Evolutionary conservation across 805 yeast species (phyloP), one percentile per base, ranked within the genome.

Genomic region (Lachancea fermentati): DNA sequence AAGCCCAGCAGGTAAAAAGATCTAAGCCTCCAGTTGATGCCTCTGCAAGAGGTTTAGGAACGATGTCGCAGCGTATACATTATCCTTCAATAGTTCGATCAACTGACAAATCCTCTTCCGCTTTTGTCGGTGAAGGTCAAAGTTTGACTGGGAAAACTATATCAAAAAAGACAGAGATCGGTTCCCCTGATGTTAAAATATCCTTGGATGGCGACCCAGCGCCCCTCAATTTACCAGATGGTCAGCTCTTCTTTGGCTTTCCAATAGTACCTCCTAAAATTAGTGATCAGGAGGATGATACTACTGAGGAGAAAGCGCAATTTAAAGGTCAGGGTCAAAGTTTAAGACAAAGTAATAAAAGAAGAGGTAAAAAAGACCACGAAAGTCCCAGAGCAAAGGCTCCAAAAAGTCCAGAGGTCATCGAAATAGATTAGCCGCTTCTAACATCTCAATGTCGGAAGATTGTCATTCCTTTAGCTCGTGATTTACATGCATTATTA

Each of bases 191-290:
- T 16, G 59, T 72, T 12, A 70, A 68, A 17, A 67, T 78, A 31
- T 75, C 74, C 41, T 66, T 78, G 5, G 65, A 73, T 38, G 85
- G 82, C 0, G 75, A 78, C 4, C 85, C 95, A 0, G 84, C 78
- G 2, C 84, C 88, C 7, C 66, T 93, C 41, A 63, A 69, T 4
- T 66, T 93, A 31, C 94, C 96, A 0, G 82, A 75, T 30, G 95
- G 95, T 17, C 91, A 87, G 60, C 68, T 93, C 11, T 93, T 93
- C 57, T 89, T 93, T 60, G 99, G 99, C 1, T 93, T 81, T 58
- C 97, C 97, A 0, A 75, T 83, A 1, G 58, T 64, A 0, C 59
- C 75, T 3, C 72, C 71, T 18, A 66, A 54, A 5, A 73, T 64
- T 16, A 63, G 62, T 4, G 66, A 56, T 8, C 50, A 47, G 1